Percentiles rank a stretch among this genome's conserved stretches.
phyloP scores from a whole-genome alignment of 202 grass and related monocot species.

The Carex arenaria region DNA sequence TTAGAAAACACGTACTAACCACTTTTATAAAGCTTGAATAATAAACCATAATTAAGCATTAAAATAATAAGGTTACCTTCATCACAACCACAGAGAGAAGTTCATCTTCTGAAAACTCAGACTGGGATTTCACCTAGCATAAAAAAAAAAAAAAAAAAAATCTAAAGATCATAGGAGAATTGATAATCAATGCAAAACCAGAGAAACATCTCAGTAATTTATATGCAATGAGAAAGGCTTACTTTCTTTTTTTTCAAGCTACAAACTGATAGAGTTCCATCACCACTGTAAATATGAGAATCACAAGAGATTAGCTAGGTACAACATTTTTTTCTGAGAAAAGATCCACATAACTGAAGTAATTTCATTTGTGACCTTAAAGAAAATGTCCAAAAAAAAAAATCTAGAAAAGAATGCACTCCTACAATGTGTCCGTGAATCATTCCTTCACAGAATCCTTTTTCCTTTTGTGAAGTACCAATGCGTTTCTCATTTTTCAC shows the following conservation, averaged over 20 bases:
- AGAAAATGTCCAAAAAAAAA: neutral
- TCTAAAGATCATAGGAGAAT: neutral
- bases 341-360: neutral
- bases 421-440: neutral
- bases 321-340: constrained; percentile 12
- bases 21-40: neutral
- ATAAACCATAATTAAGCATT: neutral
- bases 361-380: neutral
- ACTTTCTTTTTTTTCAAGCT: constrained; percentile 78
- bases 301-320: constrained; percentile 3
- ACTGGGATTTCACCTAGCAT: constrained; percentile 60
- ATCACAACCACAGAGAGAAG: constrained; percentile 78
- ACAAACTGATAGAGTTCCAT: constrained; percentile 84
- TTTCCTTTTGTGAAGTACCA: neutral
- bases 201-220: neutral
- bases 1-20: neutral
- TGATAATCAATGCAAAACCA: constrained; percentile 1
- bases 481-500: neutral
- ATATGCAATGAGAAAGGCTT: constrained; percentile 26
- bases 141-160: too few relatives aligned
- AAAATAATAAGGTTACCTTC: constrained; percentile 45
- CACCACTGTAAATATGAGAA: constrained; percentile 51
- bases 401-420: neutral
- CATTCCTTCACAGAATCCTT: neutral
- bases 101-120: constrained; percentile 99